Evolutionary conservation across 176 grass and related monocot species (phyloP).

Genomic region (Oryza glumipatula): DNA sequence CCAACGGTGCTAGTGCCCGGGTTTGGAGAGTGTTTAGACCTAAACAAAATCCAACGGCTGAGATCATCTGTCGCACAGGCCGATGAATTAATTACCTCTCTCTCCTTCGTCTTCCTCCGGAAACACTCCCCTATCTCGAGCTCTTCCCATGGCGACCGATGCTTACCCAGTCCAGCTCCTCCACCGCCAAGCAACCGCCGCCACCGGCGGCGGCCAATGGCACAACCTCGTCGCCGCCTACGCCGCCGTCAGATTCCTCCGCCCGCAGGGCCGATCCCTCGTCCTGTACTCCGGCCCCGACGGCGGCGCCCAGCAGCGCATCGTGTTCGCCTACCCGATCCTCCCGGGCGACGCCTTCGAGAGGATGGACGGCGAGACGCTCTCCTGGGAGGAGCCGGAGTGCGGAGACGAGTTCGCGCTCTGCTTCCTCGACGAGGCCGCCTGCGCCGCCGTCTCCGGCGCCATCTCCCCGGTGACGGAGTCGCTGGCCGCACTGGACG

Average conservation of each 20-base stretch:
- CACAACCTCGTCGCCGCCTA: constrained; percentile 33
- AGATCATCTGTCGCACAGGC: too few relatives aligned
- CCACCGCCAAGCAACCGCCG: not conserved
- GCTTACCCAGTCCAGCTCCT: constrained; percentile 32
- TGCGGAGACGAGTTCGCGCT: constrained; percentile 35
- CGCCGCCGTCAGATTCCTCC: constrained; percentile 38
- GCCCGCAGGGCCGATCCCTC: constrained; percentile 42
- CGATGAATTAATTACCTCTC: too few relatives aligned
- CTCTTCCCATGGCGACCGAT: constrained; percentile 9
- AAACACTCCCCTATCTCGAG: too few relatives aligned
- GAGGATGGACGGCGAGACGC: constrained; percentile 30
- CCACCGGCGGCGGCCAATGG: not conserved
- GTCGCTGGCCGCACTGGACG: constrained; percentile 19
- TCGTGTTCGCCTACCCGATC: constrained; percentile 49
- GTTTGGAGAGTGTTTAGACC: too few relatives aligned
- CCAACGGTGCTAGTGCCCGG: too few relatives aligned
- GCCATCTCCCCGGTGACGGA: constrained; percentile 28
- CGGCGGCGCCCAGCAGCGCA: constrained; percentile 20
- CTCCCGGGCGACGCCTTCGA: constrained; percentile 43
- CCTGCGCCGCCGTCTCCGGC: constrained; percentile 34
- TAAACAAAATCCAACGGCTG: too few relatives aligned
- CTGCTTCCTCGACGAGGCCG: constrained; percentile 40
- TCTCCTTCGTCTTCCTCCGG: too few relatives aligned
- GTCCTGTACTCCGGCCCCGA: constrained; percentile 38
- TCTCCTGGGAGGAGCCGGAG: constrained; percentile 39